Evolutionary conservation across 345 rosid species (phyloP).

Genomic region (Eucalyptus regnans): DNA sequence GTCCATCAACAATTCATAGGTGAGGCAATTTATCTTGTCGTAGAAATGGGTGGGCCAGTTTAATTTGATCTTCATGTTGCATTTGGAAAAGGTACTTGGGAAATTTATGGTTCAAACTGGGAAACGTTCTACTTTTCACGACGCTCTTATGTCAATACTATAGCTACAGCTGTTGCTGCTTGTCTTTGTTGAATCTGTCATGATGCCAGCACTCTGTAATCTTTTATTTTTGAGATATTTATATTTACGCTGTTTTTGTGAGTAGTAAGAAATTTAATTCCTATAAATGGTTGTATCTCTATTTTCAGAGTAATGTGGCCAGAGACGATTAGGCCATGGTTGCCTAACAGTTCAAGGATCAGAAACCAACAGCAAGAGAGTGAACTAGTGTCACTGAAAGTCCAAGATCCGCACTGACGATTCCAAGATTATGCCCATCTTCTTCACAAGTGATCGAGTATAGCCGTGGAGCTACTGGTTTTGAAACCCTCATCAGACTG

Average conservation of each 20-base stretch:
- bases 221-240: not conserved
- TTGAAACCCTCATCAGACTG: not conserved
- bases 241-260: not conserved
- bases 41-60: not conserved
- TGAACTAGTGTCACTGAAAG: constrained; percentile 62
- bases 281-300: not conserved
- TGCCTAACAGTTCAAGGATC: constrained; percentile 29
- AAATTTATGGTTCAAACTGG: not conserved
- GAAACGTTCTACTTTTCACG: not conserved
- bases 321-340: constrained; percentile 54
- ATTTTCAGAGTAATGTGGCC: constrained; percentile 53
- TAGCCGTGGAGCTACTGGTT: not conserved
- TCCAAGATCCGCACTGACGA: constrained; percentile 44
- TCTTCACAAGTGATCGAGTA: not conserved
- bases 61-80: not conserved
- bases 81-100: not conserved
- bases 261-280: not conserved
- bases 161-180: not conserved
- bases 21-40: not conserved
- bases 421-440: not conserved
- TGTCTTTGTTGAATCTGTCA: not conserved
- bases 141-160: not conserved
- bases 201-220: not conserved
- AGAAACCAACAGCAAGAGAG: constrained; percentile 51
- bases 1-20: not conserved